These are phyloP conservation scores for Auricularia cornea DNA, from an alignment of 768 basidiomycete species.

Conservation along the genomic window DNA sequence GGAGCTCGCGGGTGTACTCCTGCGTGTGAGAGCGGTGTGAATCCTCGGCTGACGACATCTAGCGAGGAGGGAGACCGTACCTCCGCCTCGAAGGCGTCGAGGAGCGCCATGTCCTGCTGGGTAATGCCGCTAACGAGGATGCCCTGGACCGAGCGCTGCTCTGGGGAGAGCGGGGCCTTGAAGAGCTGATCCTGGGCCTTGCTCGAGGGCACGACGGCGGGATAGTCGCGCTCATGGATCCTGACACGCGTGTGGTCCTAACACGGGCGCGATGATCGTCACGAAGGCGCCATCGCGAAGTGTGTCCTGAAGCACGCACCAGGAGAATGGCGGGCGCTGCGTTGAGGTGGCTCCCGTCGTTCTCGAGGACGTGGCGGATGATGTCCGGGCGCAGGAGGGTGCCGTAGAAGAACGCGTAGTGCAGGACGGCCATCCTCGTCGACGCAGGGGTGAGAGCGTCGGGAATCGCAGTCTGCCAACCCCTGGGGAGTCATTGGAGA, in stretches of 20 bases:
- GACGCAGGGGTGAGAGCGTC: too few relatives aligned
- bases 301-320: background rate
- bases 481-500: too few relatives aligned
- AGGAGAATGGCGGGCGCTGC: slow-evolving; percentile 27
- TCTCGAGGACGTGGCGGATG: slow-evolving; percentile 27
- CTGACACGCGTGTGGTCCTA: slow-evolving; percentile 12
- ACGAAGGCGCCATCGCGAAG: background rate
- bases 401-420: slow-evolving; percentile 30
- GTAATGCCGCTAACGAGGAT: slow-evolving; percentile 28
- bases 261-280: background rate
- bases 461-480: too few relatives aligned
- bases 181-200: slow-evolving; percentile 13
- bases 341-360: slow-evolving; percentile 18
- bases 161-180: slow-evolving; percentile 7
- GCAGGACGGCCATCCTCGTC: background rate
- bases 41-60: too few relatives aligned
- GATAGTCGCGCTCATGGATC: slow-evolving; percentile 24
- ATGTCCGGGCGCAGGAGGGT: slow-evolving; percentile 31
- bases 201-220: slow-evolving; percentile 23
- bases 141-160: slow-evolving; percentile 27
- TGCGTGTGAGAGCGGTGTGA: too few relatives aligned
- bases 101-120: slow-evolving; percentile 18
- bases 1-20: background rate
- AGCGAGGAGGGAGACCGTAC: slow-evolving; percentile 8
- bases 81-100: slow-evolving; percentile 33